Percentiles rank a stretch among this genome's conserved stretches.
These are phyloP conservation scores for Dryas octopetala DNA, from an alignment of 306 rosid species.

Conservation along the genomic window DNA sequence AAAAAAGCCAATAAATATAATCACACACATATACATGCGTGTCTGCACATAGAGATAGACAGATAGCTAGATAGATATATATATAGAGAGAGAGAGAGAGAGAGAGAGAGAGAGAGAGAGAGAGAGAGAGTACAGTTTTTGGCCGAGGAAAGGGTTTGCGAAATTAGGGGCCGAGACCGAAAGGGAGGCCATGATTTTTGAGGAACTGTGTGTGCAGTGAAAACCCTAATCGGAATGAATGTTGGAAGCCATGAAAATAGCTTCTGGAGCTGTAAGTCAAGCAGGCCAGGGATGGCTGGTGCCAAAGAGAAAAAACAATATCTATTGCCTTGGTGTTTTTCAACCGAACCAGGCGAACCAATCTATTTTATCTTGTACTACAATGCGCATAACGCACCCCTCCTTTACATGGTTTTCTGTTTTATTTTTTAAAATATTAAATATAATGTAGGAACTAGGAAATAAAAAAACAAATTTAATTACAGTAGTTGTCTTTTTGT, in stretches of 20 bases:
- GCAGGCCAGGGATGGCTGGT: not conserved
- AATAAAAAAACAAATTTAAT: too few species aligned
- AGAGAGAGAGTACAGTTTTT: conserved; percentile 43
- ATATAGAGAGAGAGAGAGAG: conserved; percentile 17
- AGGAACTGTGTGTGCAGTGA: not conserved
- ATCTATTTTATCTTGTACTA: not conserved
- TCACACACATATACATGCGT: not conserved
- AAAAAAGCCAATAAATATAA: not conserved
- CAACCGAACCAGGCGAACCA: not conserved
- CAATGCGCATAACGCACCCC: not conserved
- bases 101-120: conserved; percentile 12
- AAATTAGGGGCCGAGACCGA: conserved; percentile 52
- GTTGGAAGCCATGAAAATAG: conserved; percentile 24
- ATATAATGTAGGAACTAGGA: too few species aligned
- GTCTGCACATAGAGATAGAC: not conserved
- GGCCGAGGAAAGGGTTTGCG: conserved; percentile 50
- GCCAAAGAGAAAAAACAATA: not conserved
- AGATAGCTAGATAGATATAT: not conserved
- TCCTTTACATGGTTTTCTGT: not conserved
- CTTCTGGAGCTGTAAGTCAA: conserved; percentile 3
- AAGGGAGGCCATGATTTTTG: conserved; percentile 48
- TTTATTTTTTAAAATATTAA: not conserved
- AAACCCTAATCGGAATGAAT: conserved; percentile 39
- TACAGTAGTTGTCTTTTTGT: too few species aligned
- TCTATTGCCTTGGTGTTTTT: not conserved